Evolutionary conservation across 176 grass and related monocot genomes (phyloP), one percentile per base, ranked within the genome.

Genomic region (Eragrostis curvula): DNA sequence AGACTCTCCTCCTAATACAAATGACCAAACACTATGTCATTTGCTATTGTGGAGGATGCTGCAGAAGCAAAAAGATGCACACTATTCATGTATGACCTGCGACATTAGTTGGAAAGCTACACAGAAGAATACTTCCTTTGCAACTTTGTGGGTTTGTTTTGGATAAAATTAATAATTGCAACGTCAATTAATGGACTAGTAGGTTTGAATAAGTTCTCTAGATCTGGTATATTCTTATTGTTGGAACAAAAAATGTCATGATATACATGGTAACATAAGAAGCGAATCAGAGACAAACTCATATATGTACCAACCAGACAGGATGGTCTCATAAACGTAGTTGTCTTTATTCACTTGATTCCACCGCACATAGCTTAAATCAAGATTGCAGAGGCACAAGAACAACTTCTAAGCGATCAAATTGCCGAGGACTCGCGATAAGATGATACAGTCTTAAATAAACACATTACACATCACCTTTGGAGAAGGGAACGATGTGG

Each of bases 401-500:
- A 47, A 70, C 43, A 27, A 14, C 18, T 29, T 50, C 44, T 24
- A 71, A 17, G 14, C 24, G 5, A 55, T n/a, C 11, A 30, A 39
- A 39, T 36, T 55, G 17, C 0, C 8, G 36, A 12, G 8, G 45
- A 73, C 5, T 73, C 47, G 44, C 10, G 17, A 44, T 44, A 23
- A 68, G 14, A 51, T 30, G 15, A 66, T 79, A 2, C 13, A 64
- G 48, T 20, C 40, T 64, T 78, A 63, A 20, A 42, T 20, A 63
- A 3, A 77, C 18, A 30, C 24, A 64, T 41, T 25, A 12, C 23
- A n/a, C 0, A 25, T 39, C 24, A 90, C 95, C 95, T 95, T 89
- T 98, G 30, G 92, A 95, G 74, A 94, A 98, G 44, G 92, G 92
- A n/a, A 95, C 20, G 77, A 98, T 91, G 76, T 97, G 95, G 40